phyloP scores from a whole-genome alignment of 2,329 filamentous ascomycete species.

The Pseudogymnoascus sp. region DNA sequence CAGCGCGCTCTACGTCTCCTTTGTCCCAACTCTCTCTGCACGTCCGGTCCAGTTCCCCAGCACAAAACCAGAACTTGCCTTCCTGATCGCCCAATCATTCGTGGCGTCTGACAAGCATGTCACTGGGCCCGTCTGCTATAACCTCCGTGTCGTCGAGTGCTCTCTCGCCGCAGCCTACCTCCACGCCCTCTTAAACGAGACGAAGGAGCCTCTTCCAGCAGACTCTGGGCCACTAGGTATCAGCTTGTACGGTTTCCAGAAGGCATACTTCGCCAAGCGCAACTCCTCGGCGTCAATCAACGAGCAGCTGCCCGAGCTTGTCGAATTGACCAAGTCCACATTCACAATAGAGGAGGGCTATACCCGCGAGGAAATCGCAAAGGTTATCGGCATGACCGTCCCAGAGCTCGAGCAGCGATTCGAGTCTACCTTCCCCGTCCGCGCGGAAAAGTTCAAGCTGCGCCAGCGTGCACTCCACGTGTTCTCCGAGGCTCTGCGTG shows the following conservation, averaged over 20 bases:
- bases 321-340: conserved; percentile 60
- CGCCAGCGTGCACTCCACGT: conserved; percentile 85
- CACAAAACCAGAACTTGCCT: conserved; percentile 74
- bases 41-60: conserved; percentile 74
- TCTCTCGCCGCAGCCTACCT: conserved; percentile 72
- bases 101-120: conserved; percentile 91
- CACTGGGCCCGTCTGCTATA: conserved; percentile 90
- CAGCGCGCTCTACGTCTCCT: conserved; percentile 82
- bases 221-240: conserved; percentile 78
- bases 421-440: conserved; percentile 81
- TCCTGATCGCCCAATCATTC: conserved; percentile 91
- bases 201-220: conserved; percentile 53
- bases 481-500: conserved; percentile 79
- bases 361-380: conserved; percentile 75
- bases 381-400: conserved; percentile 59
- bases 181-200: conserved; percentile 48
- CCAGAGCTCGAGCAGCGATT: conserved; percentile 67
- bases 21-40: conserved; percentile 69
- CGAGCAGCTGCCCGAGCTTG: conserved; percentile 65
- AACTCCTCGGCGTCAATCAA: conserved; percentile 35
- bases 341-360: conserved; percentile 76
- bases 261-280: conserved; percentile 56
- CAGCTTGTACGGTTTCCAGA: conserved; percentile 79
- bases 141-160: conserved; percentile 92
- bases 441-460: conserved; percentile 79